phyloP scores from a whole-genome alignment of 805 yeast species.

The Yamadazyma phyllophila region DNA sequence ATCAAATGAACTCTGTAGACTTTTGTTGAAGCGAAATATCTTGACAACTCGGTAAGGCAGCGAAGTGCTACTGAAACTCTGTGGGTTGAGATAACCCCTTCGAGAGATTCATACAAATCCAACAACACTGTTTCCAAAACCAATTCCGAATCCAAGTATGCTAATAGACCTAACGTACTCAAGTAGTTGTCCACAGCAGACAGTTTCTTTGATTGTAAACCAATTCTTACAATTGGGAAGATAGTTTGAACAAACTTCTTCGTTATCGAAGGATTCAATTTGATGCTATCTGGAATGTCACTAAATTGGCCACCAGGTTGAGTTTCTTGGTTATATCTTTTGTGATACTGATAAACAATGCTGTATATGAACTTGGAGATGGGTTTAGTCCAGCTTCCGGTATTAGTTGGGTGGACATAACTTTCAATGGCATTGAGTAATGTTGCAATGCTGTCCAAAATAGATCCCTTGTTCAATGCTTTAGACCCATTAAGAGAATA shows the following conservation, averaged over 20 bases:
- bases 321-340: conserved; percentile 51
- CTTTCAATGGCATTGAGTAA: conserved; percentile 72
- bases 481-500: conserved; percentile 58
- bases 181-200: conserved; percentile 57
- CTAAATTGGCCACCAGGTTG: conserved; percentile 27
- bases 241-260: conserved; percentile 50
- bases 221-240: conserved; percentile 56
- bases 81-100: conserved; percentile 72
- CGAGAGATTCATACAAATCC: conserved; percentile 77
- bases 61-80: conserved; percentile 72
- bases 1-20: conserved; percentile 76
- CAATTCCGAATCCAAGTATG: conserved; percentile 55
- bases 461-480: conserved; percentile 40
- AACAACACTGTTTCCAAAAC: conserved; percentile 55
- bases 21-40: conserved; percentile 63
- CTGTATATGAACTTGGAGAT: conserved; percentile 65
- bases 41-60: conserved; percentile 59
- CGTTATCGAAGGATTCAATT: conserved; percentile 32
- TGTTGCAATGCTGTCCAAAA: conserved; percentile 51
- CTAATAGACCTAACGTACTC: conserved; percentile 57
- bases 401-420: conserved; percentile 87
- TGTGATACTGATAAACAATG: conserved; percentile 58
- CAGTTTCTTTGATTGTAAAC: conserved; percentile 74
- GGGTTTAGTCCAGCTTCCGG: conserved; percentile 81
- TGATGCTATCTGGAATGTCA: conserved; percentile 28